Base-by-base conservation (phyloP, 2,329 filamentous ascomycete genomes). In the Neurospora sp. region DNA sequence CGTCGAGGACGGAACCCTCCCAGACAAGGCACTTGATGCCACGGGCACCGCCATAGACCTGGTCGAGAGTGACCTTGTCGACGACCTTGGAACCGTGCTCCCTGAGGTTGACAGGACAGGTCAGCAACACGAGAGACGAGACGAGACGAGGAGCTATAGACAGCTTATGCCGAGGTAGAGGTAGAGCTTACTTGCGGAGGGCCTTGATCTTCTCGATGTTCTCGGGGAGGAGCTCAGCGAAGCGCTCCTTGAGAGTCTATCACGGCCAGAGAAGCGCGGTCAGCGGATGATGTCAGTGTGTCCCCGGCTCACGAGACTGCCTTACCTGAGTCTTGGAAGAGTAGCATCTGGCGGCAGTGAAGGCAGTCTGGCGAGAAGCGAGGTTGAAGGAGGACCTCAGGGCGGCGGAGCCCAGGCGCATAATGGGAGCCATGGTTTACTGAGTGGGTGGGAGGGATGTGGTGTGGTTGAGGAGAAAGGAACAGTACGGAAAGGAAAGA, bases 191-290 rank as follows among this genome's bases (percentile, higher is more conserved):
- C 93, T 97, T 97, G 83, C 93, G 89, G 79, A 99, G 90, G 83
- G 93, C 90, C 92, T 99, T 99, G 87, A 99, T 93, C 89, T 98
- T 92, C 86, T 99, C 96, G 80, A 97, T 91, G 89, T 98, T 96
- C 82, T 90, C 93, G 77, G 96, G 96, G 74, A 99, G 87, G 80
- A 95, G 91, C 82, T 96, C 94, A 81, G 95, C 95, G 83, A 99
- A 98, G 81, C 93, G 95, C 83, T 99, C 96, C 88, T 99, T 99
- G 81, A 99, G 85, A 77, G 93, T 93, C 96, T 99, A 73, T 41
- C 72, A 69, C 52, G 52, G 52, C 52, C 69, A 70, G 69, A 68
- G 68, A 68, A 70, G 69, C 43, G 67, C 72, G 72, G 67, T 74
- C 76, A 75, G 73, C 74, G 70, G 73, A 74, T 75, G 71, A 69